Evolutionary conservation across 306 rosid species (phyloP).

Genomic region (Mimosa pudica): DNA sequence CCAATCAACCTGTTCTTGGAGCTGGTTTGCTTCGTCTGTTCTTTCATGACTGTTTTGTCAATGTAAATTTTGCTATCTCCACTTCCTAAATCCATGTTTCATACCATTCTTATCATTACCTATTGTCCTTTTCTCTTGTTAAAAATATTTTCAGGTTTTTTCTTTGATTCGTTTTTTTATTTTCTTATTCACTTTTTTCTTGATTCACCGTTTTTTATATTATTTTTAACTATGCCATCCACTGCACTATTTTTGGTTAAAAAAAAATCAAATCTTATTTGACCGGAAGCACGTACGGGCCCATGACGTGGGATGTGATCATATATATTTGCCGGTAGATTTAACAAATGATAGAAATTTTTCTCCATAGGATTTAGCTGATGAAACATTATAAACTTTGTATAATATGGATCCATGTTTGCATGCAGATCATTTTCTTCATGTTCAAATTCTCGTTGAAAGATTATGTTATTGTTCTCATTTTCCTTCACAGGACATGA

Average conservation of each 20-base stretch:
- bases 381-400: no score
- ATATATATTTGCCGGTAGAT: not conserved
- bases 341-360: not conserved
- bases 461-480: not conserved
- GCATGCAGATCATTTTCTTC: not conserved
- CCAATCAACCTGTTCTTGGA: constrained; percentile 65
- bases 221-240: not conserved
- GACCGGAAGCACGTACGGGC: not conserved
- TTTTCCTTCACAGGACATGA: not conserved
- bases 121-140: not conserved
- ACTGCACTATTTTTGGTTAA: no score
- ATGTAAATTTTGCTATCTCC: constrained; percentile 44
- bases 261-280: no score
- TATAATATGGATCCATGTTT: not conserved
- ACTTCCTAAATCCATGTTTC: not conserved
- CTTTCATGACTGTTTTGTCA: constrained; percentile 90
- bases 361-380: not conserved
- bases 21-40: constrained; percentile 77
- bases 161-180: not conserved
- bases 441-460: not conserved
- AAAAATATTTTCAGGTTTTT: no score
- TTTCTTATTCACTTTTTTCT: no score
- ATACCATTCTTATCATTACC: not conserved
- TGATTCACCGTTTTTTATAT: no score
- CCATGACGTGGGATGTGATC: not conserved